Evolutionary conservation across 83 land plant genomes (phyloP), one percentile per base, ranked within the genome.

Genomic region (Larix sibirica): DNA sequence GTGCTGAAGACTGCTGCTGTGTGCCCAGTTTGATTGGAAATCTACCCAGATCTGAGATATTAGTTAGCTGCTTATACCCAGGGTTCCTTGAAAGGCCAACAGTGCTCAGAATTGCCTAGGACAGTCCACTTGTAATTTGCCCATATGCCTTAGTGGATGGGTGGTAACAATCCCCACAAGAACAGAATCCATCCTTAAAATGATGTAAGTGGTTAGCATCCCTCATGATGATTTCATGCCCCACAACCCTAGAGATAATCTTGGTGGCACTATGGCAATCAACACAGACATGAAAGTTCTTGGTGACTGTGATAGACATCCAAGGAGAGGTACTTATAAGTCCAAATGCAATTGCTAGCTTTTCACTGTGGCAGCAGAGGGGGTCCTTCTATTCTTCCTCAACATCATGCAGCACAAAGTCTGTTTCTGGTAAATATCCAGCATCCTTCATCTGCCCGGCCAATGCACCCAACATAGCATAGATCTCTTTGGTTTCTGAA

Each of bases 341-440:
- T n/a, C 68, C 68, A 64, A 64, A 64, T 24, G 26, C 68, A 64
- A 64, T 64, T 64, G 68, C 68, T n/a, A n/a, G 68, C 26, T n/a
- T 64, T 24, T 64, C 68, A n/a, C 68, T 64, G 68, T 64, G 68
- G 26, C 18, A 9, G 26, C 68, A 64, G 26, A 64, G 23, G 7
- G n/a, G 68, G 26, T n/a, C 23, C 26, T 6, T 24, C 26, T 64
- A 17, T n/a, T 64, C 16, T 64, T 64, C 68, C 18, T 64, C 68
- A 6, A 64, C 68, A 64, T n/a, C 68, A n/a, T 64, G 68, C 26
- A 64, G 68, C 23, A 64, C 68, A n/a, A 21, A 64, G 26, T 9
- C 26, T 64, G 68, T 64, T 2, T 64, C 68, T 21, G 68, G 68
- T 21, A 64, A 8, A 24, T 64, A 64, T 24, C 68, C 68, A 64